phyloP scores from a whole-genome alignment of 2,329 filamentous ascomycete species.

The Aureobasidium sp. region DNA sequence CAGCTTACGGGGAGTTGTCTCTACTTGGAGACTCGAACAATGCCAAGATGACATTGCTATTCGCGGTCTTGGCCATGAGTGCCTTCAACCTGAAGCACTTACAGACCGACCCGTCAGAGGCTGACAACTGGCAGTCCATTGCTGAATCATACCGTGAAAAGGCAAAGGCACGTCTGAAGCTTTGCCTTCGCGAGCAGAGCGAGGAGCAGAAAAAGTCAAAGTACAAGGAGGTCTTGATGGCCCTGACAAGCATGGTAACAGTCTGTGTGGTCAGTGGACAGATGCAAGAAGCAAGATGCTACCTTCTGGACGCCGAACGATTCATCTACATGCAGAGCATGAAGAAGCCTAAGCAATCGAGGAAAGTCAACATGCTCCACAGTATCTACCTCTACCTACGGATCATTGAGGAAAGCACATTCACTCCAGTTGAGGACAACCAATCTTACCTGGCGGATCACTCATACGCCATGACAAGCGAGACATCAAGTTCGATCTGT shows the following conservation, averaged over 20 bases:
- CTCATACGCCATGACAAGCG: slow-evolving; percentile 19
- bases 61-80: slow-evolving; percentile 6
- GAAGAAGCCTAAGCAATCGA: slow-evolving; percentile 28
- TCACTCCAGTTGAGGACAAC: slow-evolving; percentile 4
- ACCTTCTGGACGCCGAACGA: slow-evolving; percentile 31
- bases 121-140: background rate
- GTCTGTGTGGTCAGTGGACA: slow-evolving; percentile 18
- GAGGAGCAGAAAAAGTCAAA: slow-evolving; percentile 2
- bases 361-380: slow-evolving; percentile 31
- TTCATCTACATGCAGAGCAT: slow-evolving; percentile 29
- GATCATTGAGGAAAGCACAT: slow-evolving; percentile 23
- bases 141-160: background rate
- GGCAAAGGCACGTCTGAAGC: slow-evolving; percentile 6
- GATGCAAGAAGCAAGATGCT: slow-evolving; percentile 25
- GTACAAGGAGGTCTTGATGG: slow-evolving; percentile 12
- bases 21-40: slow-evolving; percentile 8
- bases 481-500: slow-evolving; percentile 1
- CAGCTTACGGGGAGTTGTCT: slow-evolving; percentile 1
- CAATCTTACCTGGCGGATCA: slow-evolving; percentile 25
- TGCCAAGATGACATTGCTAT: slow-evolving; percentile 4
- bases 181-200: slow-evolving; percentile 5
- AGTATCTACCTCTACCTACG: slow-evolving; percentile 32
- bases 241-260: slow-evolving; percentile 10
- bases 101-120: background rate
- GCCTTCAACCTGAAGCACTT: slow-evolving; percentile 6